Evolutionary conservation across 2,329 filamentous ascomycete genomes (phyloP).

Genomic region (Fusarium setosum): DNA sequence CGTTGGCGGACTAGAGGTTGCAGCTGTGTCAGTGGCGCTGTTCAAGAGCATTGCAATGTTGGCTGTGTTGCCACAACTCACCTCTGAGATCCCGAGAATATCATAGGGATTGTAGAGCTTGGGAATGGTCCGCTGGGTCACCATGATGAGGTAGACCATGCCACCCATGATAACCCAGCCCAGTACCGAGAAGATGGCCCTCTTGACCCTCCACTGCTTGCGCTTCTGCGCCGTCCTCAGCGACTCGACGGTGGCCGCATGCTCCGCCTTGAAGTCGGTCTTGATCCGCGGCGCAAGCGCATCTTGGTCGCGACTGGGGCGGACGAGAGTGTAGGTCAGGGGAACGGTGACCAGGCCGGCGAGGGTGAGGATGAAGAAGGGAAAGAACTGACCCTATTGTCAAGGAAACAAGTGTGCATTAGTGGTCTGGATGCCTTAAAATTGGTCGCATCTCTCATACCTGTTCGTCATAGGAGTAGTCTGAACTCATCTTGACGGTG

Average conservation of each 20-base stretch:
- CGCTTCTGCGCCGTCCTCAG: conserved; percentile 89
- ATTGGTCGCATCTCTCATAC: conserved; percentile 51
- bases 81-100: conserved; percentile 87
- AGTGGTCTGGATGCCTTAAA: background rate
- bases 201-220: conserved; percentile 89
- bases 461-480: conserved; percentile 99
- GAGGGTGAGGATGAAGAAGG: conserved; percentile 96
- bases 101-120: conserved; percentile 98
- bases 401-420: background rate
- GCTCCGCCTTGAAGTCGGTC: conserved; percentile 81
- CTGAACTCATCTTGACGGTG: conserved; percentile 79
- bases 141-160: conserved; percentile 91
- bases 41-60: too few species aligned
- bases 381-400: conserved; percentile 91
- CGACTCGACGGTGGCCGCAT: conserved; percentile 85
- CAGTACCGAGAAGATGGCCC: conserved; percentile 77
- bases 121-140: conserved; percentile 75
- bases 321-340: conserved; percentile 88
- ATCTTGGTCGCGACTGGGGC: conserved; percentile 80
- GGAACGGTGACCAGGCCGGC: conserved; percentile 88
- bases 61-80: conserved; percentile 53
- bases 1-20: conserved; percentile 73
- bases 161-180: conserved; percentile 88
- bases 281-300: conserved; percentile 85
- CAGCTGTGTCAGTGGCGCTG: conserved; percentile 17